Percentiles rank a stretch among this genome's conserved stretches.
phyloP scores from a whole-genome alignment of 805 yeast species.

The Pichia rugopelliculosa region DNA sequence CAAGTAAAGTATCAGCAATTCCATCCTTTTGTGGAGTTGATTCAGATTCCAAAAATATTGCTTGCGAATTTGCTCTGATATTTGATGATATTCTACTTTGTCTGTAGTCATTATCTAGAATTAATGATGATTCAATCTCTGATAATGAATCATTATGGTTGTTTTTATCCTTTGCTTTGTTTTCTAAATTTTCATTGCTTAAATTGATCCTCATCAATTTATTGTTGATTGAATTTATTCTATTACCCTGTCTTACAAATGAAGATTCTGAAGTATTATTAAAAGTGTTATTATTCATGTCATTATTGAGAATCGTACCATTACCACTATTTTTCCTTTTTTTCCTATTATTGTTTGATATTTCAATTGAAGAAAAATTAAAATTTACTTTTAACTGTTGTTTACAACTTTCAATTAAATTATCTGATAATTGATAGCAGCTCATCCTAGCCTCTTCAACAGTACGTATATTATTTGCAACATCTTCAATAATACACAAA shows the following conservation, averaged over 20 bases:
- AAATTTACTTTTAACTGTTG: not conserved
- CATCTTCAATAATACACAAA: slow-evolving; percentile 1
- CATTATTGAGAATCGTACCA: not conserved
- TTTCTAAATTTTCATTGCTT: not conserved
- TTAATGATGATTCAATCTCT: slow-evolving; percentile 8
- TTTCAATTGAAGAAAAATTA: not conserved
- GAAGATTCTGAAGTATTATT: not conserved
- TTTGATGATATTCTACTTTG: not conserved
- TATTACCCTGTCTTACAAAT: slow-evolving; percentile 9
- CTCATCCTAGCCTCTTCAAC: slow-evolving; percentile 7
- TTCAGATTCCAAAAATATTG: slow-evolving; percentile 4
- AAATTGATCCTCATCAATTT: slow-evolving; percentile 14
- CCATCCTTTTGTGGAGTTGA: slow-evolving; percentile 6
- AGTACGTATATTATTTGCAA: slow-evolving; percentile 1
- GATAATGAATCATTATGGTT: slow-evolving; percentile 3
- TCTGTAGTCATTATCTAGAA: slow-evolving; percentile 5
- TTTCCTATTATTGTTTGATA: not conserved
- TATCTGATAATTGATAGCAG: slow-evolving; percentile 3
- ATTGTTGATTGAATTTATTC: slow-evolving; percentile 11
- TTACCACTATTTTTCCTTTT: slow-evolving; percentile 1
- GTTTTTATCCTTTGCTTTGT: not conserved
- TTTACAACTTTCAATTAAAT: slow-evolving; percentile 2
- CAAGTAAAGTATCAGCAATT: not conserved
- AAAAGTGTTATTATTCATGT: not conserved
- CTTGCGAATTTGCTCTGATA: not conserved